Percentiles rank a stretch among this genome's conserved stretches.
Evolutionary conservation across 768 basidiomycete species (phyloP).

Genomic region (Boletus reticulatus): DNA sequence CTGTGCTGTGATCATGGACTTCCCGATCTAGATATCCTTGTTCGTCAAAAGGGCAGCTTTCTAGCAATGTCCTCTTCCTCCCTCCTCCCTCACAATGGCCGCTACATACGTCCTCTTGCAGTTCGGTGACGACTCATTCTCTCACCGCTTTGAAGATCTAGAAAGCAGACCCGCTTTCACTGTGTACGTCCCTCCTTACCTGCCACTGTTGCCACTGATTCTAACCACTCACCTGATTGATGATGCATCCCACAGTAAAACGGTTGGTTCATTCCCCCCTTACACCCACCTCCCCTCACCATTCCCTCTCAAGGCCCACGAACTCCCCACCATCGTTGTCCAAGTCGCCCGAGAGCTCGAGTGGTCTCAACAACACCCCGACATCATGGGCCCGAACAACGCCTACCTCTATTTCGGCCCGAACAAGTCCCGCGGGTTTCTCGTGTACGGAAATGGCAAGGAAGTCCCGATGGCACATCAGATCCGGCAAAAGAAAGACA

Average conservation of each 20-base stretch:
- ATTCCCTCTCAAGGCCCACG: constrained; percentile 41
- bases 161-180: constrained; percentile 66
- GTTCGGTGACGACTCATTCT: constrained; percentile 62
- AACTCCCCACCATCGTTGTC: constrained; percentile 59
- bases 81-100: constrained; percentile 32
- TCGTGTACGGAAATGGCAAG: constrained; percentile 66
- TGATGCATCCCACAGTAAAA: constrained; percentile 13
- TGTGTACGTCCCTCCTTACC: constrained; percentile 46
- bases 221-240: constrained; percentile 4
- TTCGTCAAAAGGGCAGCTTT: constrained; percentile 35
- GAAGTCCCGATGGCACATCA: constrained; percentile 57
- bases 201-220: not conserved
- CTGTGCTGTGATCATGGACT: constrained; percentile 28
- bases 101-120: constrained; percentile 54
- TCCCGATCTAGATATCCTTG: constrained; percentile 43
- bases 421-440: constrained; percentile 53
- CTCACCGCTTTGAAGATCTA: constrained; percentile 58
- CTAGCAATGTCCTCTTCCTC: constrained; percentile 7
- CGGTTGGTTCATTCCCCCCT: constrained; percentile 12
- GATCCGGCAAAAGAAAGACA: constrained; percentile 55
- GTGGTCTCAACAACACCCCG: constrained; percentile 67
- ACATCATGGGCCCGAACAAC: constrained; percentile 77
- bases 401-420: constrained; percentile 79
- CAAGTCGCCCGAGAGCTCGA: constrained; percentile 60
- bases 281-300: not conserved